Evolutionary conservation across 345 rosid genomes (phyloP), one percentile per base, ranked within the genome.

Genomic region (Heritiera littoralis): DNA sequence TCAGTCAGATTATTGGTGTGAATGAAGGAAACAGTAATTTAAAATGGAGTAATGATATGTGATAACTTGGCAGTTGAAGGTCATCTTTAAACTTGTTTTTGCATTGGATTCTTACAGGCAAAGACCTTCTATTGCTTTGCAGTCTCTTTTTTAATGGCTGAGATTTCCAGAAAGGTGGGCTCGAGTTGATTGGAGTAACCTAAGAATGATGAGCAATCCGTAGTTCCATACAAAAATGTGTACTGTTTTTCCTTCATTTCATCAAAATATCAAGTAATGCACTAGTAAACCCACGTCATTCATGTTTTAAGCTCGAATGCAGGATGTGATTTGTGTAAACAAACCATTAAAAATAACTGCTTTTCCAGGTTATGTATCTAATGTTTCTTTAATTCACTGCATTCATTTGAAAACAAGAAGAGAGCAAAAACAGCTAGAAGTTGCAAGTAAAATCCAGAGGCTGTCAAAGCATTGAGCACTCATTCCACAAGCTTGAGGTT

Each of bases 61-160:
- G 54, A 13, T 74, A 35, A 40, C 4, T 55, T 56, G 81, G 83
- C 87, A 71, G 85, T 77, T 78, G 80, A 69, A 68, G 60, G 83
- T 86, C 86, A 61, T 72, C 75, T 72, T 84, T 88, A 76, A 61
- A 77, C 68, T 64, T 40, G 59, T 45, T 51, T 51, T 74, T 68
- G 78, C 85, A 85, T 85, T 78, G 85, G 89, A 89, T 87, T 83
- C 89, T 81, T 18, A 65, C 38, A 18, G 14, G 30, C 52, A 14
- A 76, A 13, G 38, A 78, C 48, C 66, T 72, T 52, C 17, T 28
- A 11, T 51, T 67, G 58, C 64, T 61, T 69, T 52, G 65, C 73
- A 51, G 71, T 48, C 54, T 32, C 56, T 43, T 7, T 43, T 43
- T 43, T 14, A 43, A 59, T 77, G 75, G 70, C 6, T 79, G 82